Conservation (phyloP, 140 eudicot species). For the Flaveria floridana region DNA sequence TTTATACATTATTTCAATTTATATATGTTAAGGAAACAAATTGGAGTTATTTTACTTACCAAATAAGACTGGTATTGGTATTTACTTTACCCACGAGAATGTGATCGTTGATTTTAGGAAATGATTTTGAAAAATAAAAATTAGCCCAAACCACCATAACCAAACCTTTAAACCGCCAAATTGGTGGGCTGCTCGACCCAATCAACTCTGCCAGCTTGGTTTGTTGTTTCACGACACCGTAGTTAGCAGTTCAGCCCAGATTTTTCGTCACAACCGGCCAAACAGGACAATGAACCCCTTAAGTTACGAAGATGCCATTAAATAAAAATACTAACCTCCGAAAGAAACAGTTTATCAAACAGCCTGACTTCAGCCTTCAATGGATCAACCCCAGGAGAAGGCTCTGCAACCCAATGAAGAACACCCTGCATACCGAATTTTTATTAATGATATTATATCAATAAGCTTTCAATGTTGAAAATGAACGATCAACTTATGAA, state of each 20-base stretch:
- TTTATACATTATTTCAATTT: no score
- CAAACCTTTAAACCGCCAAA: no score
- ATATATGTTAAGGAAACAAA: neutral
- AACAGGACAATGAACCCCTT: neutral
- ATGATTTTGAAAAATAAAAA: no score
- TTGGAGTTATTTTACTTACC: neutral
- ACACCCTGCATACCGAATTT: slow-evolving; percentile 59
- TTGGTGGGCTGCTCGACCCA: no score
- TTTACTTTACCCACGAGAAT: no score
- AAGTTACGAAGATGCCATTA: neutral
- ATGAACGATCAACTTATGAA: neutral
- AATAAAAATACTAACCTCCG: slow-evolving; percentile 60
- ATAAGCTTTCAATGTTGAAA: neutral
- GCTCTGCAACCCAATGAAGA: slow-evolving; percentile 95
- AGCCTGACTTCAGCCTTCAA: slow-evolving; percentile 90
- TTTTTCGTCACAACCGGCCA: no score
- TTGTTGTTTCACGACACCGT: no score
- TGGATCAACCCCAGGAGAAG: slow-evolving; percentile 80
- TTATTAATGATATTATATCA: neutral
- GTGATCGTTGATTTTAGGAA: no score
- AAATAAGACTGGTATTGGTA: no score
- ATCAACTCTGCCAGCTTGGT: no score
- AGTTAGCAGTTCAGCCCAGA: no score
- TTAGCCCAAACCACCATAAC: no score
- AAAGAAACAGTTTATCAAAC: slow-evolving; percentile 67